Evolutionary conservation across 768 basidiomycete species (phyloP), one percentile per base, ranked within the genome.

Genomic region (Rubroboletus pulcherrimus): DNA sequence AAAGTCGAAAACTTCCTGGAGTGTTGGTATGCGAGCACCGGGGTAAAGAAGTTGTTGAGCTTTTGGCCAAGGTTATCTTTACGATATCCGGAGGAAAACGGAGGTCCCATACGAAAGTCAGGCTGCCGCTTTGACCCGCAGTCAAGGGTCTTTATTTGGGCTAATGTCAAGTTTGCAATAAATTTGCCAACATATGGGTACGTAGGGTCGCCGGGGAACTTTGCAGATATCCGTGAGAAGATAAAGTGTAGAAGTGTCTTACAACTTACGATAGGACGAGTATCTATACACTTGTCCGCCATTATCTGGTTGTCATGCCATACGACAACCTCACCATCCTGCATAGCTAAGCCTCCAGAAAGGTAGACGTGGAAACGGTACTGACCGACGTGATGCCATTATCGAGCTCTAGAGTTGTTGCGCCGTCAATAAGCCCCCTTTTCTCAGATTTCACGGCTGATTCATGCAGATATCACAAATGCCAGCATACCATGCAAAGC

Each of bases 171-270:
- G 66, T 89, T 85, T n/a, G 82, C 84, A 51, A 91, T 77, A 56
- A 76, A 80, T 70, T 88, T 87, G 50, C 86, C 87, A n/a, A 88
- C 85, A 65, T 90, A 89, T 12, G 87, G 87, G 65, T 80, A 90
- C 39, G 73, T 73, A 2, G 84, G 82, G 65, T 90, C 87, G 37
- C 72, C 70, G 10, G 74, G 71, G 53, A 77, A 74, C 87, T 88
- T 49, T 64, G 38, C 14, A 31, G 49, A 35, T 14, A 44, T 33
- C 5, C 40, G 56, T 59, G 50, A 49, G 51, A 54, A 50, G 4
- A 37, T 29, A 29, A 30, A 31, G 11, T 30, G 35, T 10, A 26
- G 17, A 26, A 30, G 4, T 7, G 43, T 19, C 53, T 33, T 44
- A 38, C 48, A 47, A 71, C 76, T 63, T 64, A 89, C 87, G 37